These are phyloP conservation scores for Papiliotrema fonsecae DNA, from an alignment of 1,284 basidiomycete species.

Conservation along the genomic window DNA sequence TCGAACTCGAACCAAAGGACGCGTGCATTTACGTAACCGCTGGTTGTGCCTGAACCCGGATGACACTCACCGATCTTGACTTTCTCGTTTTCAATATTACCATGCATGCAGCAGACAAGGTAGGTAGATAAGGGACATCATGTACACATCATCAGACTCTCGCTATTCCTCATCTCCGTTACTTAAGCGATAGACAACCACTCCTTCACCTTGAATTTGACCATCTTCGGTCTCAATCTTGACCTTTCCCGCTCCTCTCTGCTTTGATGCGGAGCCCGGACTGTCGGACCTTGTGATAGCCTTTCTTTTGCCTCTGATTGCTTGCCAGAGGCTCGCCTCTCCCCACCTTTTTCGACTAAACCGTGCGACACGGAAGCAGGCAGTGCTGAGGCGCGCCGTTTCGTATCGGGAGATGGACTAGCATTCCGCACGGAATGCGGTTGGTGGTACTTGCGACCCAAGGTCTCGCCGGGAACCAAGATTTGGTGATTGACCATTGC, in stretches of 20 bases:
- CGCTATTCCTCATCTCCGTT: not conserved
- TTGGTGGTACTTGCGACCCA: not conserved
- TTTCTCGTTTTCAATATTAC: not conserved
- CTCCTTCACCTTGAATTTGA: not conserved
- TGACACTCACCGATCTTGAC: not conserved
- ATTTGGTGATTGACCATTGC: not conserved
- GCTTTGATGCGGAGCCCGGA: not conserved
- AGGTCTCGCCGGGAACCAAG: not conserved
- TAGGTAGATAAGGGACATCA: not conserved
- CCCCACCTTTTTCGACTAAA: not conserved
- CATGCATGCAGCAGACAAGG: not conserved
- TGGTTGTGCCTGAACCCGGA: not conserved
- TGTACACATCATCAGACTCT: not conserved
- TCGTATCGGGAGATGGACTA: not conserved
- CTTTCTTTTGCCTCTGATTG: not conserved
- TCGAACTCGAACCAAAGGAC: not conserved
- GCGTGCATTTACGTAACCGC: not conserved
- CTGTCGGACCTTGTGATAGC: not conserved
- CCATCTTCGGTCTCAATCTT: not conserved
- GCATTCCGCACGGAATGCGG: not conserved
- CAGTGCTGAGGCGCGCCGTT: not conserved
- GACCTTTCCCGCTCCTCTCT: not conserved
- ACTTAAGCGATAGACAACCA: not conserved
- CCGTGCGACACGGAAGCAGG: not conserved
- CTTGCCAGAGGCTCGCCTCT: not conserved